Conservation (phyloP, 148 eudicot genomes). For the Salicornia ramosissima region DNA sequence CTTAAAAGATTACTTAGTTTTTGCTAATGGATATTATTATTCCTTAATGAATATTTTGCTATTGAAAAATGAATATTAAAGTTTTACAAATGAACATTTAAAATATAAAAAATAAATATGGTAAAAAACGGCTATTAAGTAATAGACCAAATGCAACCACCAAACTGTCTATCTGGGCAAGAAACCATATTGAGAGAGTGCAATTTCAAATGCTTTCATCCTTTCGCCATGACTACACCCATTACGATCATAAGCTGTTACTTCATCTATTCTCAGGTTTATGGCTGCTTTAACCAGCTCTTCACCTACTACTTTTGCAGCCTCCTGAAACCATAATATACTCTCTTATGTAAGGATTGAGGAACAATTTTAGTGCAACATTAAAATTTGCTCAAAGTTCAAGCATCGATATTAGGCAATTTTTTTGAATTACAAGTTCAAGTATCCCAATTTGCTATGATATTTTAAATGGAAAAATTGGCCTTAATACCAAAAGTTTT, state of each 20-base stretch:
- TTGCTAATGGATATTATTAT: no score
- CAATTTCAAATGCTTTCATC: slow-evolving; percentile 75
- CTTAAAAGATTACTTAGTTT: no score
- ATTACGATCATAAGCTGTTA: slow-evolving; percentile 82
- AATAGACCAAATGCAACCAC: no score
- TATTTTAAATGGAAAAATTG: no score
- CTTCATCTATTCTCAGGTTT: slow-evolving; percentile 56
- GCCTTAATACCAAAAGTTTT: no score
- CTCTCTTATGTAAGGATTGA: background rate
- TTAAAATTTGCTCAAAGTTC: background rate
- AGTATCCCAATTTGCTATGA: background rate
- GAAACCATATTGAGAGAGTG: slow-evolving; percentile 74
- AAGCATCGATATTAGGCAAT: no score
- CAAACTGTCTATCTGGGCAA: slow-evolving; percentile 34
- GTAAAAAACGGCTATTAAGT: no score
- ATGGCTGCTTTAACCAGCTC: slow-evolving; percentile 78
- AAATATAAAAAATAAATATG: no score
- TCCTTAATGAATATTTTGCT: no score
- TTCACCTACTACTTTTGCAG: slow-evolving; percentile 76
- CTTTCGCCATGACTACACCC: slow-evolving; percentile 52
- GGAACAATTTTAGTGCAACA: background rate
- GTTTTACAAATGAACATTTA: no score
- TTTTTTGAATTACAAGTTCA: no score
- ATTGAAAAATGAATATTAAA: no score
- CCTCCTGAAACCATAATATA: slow-evolving; percentile 46